phyloP scores from a whole-genome alignment of 805 yeast species.

The Candida awuae region DNA sequence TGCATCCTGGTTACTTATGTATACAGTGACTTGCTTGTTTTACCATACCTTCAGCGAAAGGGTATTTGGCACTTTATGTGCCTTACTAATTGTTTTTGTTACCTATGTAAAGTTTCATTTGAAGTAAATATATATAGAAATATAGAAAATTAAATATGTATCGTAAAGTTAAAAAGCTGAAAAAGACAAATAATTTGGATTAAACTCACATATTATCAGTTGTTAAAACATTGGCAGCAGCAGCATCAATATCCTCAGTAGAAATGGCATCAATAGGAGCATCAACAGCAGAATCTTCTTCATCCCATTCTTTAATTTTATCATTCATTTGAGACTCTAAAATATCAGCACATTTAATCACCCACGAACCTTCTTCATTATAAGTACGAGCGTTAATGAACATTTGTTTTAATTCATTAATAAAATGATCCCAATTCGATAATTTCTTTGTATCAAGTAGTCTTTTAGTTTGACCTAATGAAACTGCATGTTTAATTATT shows the following conservation, averaged over 20 bases:
- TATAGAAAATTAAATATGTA: background rate
- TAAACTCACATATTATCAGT: too few species aligned
- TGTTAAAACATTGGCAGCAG: too few species aligned
- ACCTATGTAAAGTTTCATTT: conserved; percentile 17
- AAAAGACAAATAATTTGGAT: too few species aligned
- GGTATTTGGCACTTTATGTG: conserved; percentile 35
- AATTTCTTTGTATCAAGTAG: conserved; percentile 33
- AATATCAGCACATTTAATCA: conserved; percentile 48
- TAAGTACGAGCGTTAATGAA: conserved; percentile 59
- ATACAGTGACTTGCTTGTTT: conserved; percentile 37
- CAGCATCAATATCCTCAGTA: background rate
- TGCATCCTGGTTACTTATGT: conserved; percentile 32
- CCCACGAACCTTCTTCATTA: conserved; percentile 60
- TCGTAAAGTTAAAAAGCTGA: background rate
- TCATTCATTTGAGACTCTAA: conserved; percentile 33
- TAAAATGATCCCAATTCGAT: conserved; percentile 36
- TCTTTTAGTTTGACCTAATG: conserved; percentile 48
- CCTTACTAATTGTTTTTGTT: conserved; percentile 28
- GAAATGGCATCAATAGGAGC: too few species aligned
- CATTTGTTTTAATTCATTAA: conserved; percentile 47
- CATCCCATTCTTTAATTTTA: conserved; percentile 12
- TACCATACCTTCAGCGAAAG: conserved; percentile 44
- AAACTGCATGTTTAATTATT: conserved; percentile 51
- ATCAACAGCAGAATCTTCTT: conserved; percentile 3
- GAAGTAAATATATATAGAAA: background rate